Evolutionary conservation across 306 rosid species (phyloP), one percentile per base, ranked within the genome.

Genomic region (Quercus parvula): DNA sequence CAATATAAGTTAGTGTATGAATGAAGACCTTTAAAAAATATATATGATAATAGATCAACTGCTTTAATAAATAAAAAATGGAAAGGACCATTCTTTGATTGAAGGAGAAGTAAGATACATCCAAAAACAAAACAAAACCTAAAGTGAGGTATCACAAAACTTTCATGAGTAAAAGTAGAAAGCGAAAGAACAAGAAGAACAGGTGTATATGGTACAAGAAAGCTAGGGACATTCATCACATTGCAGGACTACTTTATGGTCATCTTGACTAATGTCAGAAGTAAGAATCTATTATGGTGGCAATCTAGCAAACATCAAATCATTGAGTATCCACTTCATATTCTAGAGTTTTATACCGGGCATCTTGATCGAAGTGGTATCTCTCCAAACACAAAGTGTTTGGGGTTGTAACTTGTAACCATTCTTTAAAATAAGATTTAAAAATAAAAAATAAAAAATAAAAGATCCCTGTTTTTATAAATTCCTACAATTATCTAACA

Each of bases 121-220:
- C 11, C 12, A 41, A 41, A 41, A 41, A 38, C 44, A 67, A 15
- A 19, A 4, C 8, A 33, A 63, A 59, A 24, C 49, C n/a, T 18
- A 69, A 77, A 73, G 75, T 18, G 41, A 59, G 81, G 71, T 77
- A 70, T 74, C 71, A 59, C 44, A 7, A 6, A 2, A 19, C 66
- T 54, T 18, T 55, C 78, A 54, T 44, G 9, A 14, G 69, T 33
- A 38, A 20, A 61, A 24, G 3, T 7, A 2, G 63, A 57, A 11
- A 56, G 78, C 61, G 57, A 74, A 38, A 70, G 79, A 78, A 77
- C 27, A 80, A 52, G 68, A 75, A 49, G 62, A 28, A 4, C 54
- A 59, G 66, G 5, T 22, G 15, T 24, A 41, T 5, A 14, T 22
- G 33, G 2, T 61, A 25, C 67, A 25, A 61, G 31, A 61, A 61